Conservation (phyloP, 345 rosid genomes). For the Lepidium didymum region DNA sequence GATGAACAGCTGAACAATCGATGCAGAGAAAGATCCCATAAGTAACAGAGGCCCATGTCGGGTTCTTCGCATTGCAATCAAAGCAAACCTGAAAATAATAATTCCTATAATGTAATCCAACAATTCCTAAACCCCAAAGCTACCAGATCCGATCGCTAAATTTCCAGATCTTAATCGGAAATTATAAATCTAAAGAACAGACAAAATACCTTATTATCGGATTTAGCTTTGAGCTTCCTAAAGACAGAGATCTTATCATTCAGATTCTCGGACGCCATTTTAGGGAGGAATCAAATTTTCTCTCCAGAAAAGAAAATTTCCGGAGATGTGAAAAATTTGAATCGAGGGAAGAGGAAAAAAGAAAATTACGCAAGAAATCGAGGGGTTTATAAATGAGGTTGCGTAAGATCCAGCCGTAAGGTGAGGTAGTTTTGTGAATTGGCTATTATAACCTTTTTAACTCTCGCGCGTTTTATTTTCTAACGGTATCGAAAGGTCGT, state of each 20-base stretch:
- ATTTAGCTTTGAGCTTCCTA: slow-evolving; percentile 70
- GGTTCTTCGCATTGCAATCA: slow-evolving; percentile 94
- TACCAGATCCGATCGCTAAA: not conserved
- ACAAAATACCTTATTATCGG: slow-evolving; percentile 80
- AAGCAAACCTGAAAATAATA: slow-evolving; percentile 58
- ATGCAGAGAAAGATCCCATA: slow-evolving; percentile 96
- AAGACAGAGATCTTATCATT: slow-evolving; percentile 69
- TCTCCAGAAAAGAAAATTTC: not conserved
- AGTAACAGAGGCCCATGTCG: slow-evolving; percentile 97
- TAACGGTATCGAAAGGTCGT: slow-evolving; percentile 13
- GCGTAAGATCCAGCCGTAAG: slow-evolving; percentile 16
- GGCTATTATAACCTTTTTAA: not conserved
- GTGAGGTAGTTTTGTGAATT: not conserved
- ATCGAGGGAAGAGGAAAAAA: not conserved
- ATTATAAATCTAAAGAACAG: not conserved
- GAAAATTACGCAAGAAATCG: not conserved
- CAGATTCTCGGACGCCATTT: slow-evolving; percentile 56
- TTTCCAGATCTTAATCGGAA: not conserved
- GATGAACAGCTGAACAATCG: slow-evolving; percentile 95
- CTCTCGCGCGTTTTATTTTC: not conserved
- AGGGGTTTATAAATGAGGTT: slow-evolving; percentile 20
- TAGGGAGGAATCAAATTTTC: not conserved
- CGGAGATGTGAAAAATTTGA: not conserved
- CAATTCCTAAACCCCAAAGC: not conserved
- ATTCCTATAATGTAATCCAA: not conserved